Evolutionary conservation across 23 red algal genomes (phyloP), one percentile per base, ranked within the genome.

Genomic region (Gracilariopsis chorda): DNA sequence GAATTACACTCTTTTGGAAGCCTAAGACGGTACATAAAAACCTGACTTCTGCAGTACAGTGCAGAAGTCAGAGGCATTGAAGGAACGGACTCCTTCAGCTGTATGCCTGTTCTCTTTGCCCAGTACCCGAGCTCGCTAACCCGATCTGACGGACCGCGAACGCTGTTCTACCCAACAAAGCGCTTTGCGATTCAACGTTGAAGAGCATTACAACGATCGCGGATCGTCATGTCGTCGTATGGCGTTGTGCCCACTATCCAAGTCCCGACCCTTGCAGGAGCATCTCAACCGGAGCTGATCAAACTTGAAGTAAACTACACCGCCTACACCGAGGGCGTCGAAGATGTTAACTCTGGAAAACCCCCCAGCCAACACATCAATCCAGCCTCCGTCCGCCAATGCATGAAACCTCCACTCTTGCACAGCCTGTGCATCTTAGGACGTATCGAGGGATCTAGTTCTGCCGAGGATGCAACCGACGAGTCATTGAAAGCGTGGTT

Each of bases 181-280:
- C n/a, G n/a, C n/a, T n/a, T n/a, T n/a, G n/a, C n/a, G n/a, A n/a
- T n/a, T n/a, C n/a, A n/a, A n/a, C n/a, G n/a, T n/a, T n/a, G n/a
- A n/a, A n/a, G n/a, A n/a, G n/a, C n/a, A n/a, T n/a, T n/a, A n/a
- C n/a, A n/a, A n/a, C n/a, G n/a, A n/a, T n/a, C n/a, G n/a, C n/a
- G n/a, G n/a, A n/a, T n/a, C n/a, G n/a, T n/a, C n/a, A n/a, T n/a
- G n/a, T n/a, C n/a, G n/a, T 42, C 16, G 33, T 49, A 86, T 44
- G 81, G 81, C 12, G 81, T 86, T 46, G 81, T 86, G 12, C 43
- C 81, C 33, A 49, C 40, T 48, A 21, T 86, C n/a, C 67, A 27
- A 44, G 56, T 60, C 17, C 59, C 56, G 41, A 14, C 30, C 24
- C 48, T 86, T 24, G 57, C 67, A 48, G 24, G 37, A 23, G 36